Evolutionary conservation across 1,139 yeast genomes (phyloP).

Genomic region (Candida sp.): DNA sequence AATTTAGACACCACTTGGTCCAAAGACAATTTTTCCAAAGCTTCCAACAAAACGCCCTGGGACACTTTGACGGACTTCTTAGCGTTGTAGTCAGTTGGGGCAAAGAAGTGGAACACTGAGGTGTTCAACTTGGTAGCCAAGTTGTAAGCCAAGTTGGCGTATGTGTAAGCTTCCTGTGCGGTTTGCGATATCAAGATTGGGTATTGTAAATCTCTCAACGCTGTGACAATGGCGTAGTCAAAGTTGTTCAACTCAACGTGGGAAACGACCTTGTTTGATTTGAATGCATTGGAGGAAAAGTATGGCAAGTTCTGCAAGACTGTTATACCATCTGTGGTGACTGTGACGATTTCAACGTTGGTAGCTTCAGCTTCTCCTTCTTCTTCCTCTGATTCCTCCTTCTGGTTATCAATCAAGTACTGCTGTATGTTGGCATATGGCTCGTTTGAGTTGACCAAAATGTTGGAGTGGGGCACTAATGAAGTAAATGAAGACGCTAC

Average conservation of each 20-base stretch:
- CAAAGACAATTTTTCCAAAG: slow-evolving; percentile 20
- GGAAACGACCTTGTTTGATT: slow-evolving; percentile 52
- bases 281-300: slow-evolving; percentile 47
- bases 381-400: neutral
- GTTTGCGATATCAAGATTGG: slow-evolving; percentile 69
- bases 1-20: slow-evolving; percentile 31
- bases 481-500: slow-evolving; percentile 36
- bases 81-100: slow-evolving; percentile 26
- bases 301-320: slow-evolving; percentile 59
- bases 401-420: slow-evolving; percentile 22
- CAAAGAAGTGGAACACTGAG: slow-evolving; percentile 74
- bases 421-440: slow-evolving; percentile 51
- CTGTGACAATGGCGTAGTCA: slow-evolving; percentile 70
- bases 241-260: slow-evolving; percentile 59
- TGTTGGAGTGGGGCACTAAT: slow-evolving; percentile 26
- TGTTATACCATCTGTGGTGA: slow-evolving; percentile 57
- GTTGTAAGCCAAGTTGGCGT: slow-evolving; percentile 54
- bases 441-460: slow-evolving; percentile 54
- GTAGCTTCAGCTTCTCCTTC: slow-evolving; percentile 18
- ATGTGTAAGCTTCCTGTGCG: slow-evolving; percentile 53
- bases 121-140: slow-evolving; percentile 50
- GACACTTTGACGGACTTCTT: slow-evolving; percentile 18
- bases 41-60: slow-evolving; percentile 20
- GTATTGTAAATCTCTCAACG: slow-evolving; percentile 71
- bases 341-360: slow-evolving; percentile 40